These are phyloP conservation scores for Diplodia corticola DNA, from an alignment of 2,329 filamentous ascomycete species.

Conservation along the genomic window DNA sequence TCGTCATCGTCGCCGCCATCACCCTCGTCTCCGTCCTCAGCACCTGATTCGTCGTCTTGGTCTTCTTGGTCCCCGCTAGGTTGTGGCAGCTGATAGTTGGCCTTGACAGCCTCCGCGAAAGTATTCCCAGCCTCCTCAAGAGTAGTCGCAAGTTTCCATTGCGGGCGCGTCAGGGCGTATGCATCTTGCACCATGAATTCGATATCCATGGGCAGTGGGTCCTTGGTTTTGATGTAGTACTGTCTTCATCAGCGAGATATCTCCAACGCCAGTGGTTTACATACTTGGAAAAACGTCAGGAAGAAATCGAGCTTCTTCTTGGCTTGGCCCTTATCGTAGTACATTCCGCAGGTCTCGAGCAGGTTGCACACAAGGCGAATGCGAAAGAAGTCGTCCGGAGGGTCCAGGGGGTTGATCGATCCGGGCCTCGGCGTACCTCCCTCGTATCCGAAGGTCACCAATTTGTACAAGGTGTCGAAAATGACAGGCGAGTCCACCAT, in stretches of 20 bases:
- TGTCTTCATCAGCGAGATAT: slow-evolving; percentile 37
- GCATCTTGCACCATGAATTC: slow-evolving; percentile 96
- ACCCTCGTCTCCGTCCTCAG: slow-evolving; percentile 66
- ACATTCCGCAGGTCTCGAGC: slow-evolving; percentile 92
- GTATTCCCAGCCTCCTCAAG: slow-evolving; percentile 79
- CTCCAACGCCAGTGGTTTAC: slow-evolving; percentile 18
- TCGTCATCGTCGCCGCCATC: slow-evolving; percentile 54
- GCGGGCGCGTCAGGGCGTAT: slow-evolving; percentile 78
- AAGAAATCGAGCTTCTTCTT: slow-evolving; percentile 99
- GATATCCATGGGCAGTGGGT: slow-evolving; percentile 89
- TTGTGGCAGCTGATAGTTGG: slow-evolving; percentile 82
- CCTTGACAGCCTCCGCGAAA: slow-evolving; percentile 84
- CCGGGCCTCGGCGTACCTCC: slow-evolving; percentile 79
- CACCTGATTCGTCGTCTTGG: slow-evolving; percentile 63
- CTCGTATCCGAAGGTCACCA: slow-evolving; percentile 88
- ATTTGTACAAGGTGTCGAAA: slow-evolving; percentile 92
- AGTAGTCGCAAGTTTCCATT: slow-evolving; percentile 85
- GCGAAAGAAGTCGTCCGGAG: slow-evolving; percentile 93
- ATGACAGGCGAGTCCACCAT: slow-evolving; percentile 94
- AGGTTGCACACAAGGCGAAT: slow-evolving; percentile 87
- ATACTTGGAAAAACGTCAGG: slow-evolving; percentile 85
- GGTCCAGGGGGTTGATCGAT: slow-evolving; percentile 73
- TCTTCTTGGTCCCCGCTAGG: slow-evolving; percentile 72
- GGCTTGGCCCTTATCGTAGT: slow-evolving; percentile 88
- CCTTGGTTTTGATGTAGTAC: slow-evolving; percentile 93